Base-by-base conservation (phyloP, 2,329 filamentous ascomycete species). In the Colletotrichum euphorbiae region DNA sequence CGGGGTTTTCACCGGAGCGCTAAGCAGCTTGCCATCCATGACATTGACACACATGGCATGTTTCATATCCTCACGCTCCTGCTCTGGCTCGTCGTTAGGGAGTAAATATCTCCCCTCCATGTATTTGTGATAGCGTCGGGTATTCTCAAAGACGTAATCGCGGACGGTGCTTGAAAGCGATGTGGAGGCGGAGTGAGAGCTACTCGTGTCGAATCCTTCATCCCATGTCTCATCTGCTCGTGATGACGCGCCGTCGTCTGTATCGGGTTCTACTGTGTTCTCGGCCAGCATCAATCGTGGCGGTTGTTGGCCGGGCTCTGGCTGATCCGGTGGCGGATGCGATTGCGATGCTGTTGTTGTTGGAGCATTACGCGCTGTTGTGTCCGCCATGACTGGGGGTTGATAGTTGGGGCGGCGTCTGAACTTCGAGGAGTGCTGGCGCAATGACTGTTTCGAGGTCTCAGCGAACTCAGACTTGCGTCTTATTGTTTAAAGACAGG, bases 61-160 rank as follows among this genome's bases (percentile, higher is more conserved):
- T 46, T 69, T 66, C 48, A 71, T 61, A 9, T 70, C 61, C 40
- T 66, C 62, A 3, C 58, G 67, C 12, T 69, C 67, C 58, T 71
- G 69, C 28, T 69, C 67, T 11, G 63, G 67, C 48, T 81, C 79
- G 63, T 82, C 80, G 58, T 82, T 82, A 19, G 80, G 80, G 12
- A 67, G 54, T n/a, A 69, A 33, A 43, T 82, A 82, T 70, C 79
- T 73, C 3, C 80, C 80, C 6, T 77, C 79, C 61, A 80, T 79
- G 58, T 81, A 80, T 17, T 77, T 79, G 68, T 81, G 79, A 50
- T 81, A 81, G 1, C 79, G 74, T 40, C 80, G 69, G 19, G 77
- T 76, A 3, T 79, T 82, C 72, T 82, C 80, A 58, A 80, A 82
- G 15, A 68, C 61, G 42, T 68, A 65, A 28, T 71, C 58, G 42